Evolutionary conservation across 345 rosid genomes (phyloP), one percentile per base, ranked within the genome.

Genomic region (Psidium guajava): DNA sequence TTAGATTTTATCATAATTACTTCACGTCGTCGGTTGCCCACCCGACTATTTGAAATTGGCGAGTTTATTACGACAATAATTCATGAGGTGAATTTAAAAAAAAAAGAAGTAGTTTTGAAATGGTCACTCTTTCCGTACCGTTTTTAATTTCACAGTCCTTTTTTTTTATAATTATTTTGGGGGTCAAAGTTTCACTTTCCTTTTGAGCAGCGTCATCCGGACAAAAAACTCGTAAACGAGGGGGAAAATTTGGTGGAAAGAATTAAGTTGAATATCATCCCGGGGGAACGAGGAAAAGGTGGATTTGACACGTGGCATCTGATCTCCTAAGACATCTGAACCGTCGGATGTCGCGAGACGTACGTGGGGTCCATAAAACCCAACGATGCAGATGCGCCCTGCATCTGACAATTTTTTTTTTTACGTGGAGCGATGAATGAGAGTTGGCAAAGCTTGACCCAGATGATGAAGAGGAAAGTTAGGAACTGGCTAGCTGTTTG

Each of bases 11-110:
- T 64, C 3, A 0, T 3, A 15, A 28, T 69, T 69, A 69, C 21
- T 32, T 32, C 12, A 5, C 11, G 9, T 36, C 24, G 2, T 32
- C 1, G 0, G 3, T 32, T 0, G 0, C 1, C 1, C 3, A 8
- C 13, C 6, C 1, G 0, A 32, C 2, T 64, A 64, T 8, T 64
- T 6, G 12, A 64, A 8, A 64, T 32, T 32, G 44, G 12, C 0
- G 20, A 16, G 12, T 10, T 18, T 9, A 18, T 7, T 69, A 2
- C 16, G 3, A 0, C 1, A 32, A 64, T 4, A 32, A 32, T 32
- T 32, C 22, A 69, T 1, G 6, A 32, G 3, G 28, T 14, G 3
- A 61, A 18, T 36, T 36, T 36, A 36, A 36, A 36, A 36, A 36
- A 36, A 36, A 36, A 36, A 36, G 3, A n/a, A 27, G 18, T 2